Percentiles rank a stretch among this genome's conserved stretches.
Evolutionary conservation across 2,329 filamentous ascomycete species (phyloP).

Genomic region (Tolypocladium tropicale): DNA sequence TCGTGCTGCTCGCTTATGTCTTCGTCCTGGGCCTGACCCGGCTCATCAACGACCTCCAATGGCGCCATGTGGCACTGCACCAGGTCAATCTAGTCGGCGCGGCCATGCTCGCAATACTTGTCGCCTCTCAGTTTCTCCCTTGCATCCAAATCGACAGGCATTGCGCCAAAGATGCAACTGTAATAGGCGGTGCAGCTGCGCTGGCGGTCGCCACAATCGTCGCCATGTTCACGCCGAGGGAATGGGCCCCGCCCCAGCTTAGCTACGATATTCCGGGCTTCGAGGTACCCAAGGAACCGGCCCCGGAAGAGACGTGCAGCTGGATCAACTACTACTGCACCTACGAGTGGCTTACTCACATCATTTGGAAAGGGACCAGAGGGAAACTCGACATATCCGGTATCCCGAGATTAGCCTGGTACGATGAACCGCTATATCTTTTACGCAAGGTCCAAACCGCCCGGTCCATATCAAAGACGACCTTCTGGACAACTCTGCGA

Average conservation of each 20-base stretch:
- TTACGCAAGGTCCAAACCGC: conserved; percentile 32
- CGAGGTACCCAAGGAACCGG: conserved; percentile 26
- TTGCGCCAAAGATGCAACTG: conserved; percentile 17
- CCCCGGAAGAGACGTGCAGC: conserved; percentile 42
- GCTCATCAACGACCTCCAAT: conserved; percentile 28
- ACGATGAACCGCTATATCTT: conserved; percentile 41
- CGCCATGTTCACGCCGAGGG: conserved; percentile 35
- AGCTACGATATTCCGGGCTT: conserved; percentile 27
- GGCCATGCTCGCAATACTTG: conserved; percentile 24
- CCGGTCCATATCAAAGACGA: conserved; percentile 30
- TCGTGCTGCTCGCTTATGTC: conserved; percentile 26
- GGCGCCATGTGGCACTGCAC: conserved; percentile 35
- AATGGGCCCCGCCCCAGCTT: conserved; percentile 36
- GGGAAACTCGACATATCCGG: conserved; percentile 34
- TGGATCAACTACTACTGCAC: conserved; percentile 42
- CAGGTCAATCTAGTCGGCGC: conserved; percentile 36
- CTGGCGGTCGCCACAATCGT: conserved; percentile 26
- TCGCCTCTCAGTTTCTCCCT: conserved; percentile 28
- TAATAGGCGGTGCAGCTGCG: conserved; percentile 24
- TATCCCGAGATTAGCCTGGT: conserved; percentile 41
- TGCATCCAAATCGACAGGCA: conserved; percentile 27
- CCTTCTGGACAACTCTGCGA: conserved; percentile 32
- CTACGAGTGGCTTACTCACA: conserved; percentile 39
- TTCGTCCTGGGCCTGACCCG: conserved; percentile 33
- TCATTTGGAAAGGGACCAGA: conserved; percentile 36